Conservation (phyloP, 2,329 filamentous ascomycete species). For the Paecilomyces niveus region DNA sequence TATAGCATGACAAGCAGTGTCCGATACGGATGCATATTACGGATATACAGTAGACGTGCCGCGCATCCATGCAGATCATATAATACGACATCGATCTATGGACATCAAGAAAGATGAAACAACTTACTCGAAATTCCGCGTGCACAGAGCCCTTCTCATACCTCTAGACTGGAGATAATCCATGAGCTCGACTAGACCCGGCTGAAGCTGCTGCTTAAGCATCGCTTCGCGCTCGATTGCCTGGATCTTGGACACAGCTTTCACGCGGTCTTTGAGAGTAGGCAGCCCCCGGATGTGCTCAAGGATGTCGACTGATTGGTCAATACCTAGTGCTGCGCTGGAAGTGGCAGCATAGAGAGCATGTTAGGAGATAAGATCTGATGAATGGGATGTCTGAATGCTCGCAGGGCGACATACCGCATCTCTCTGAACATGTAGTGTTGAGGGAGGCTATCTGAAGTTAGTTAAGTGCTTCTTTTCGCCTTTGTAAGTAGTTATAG, state of each 20-base stretch:
- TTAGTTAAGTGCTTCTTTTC: constrained; percentile 7
- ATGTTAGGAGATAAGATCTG: neutral
- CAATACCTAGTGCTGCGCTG: constrained; percentile 59
- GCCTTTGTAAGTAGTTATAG: neutral
- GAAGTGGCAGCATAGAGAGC: neutral
- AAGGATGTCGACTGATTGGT: constrained; percentile 72
- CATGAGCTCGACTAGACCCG: constrained; percentile 73
- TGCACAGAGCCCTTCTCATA: constrained; percentile 79
- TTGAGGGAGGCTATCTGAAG: constrained; percentile 63
- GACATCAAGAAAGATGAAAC: neutral
- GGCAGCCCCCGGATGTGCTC: constrained; percentile 76
- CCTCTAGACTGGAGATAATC: constrained; percentile 62
- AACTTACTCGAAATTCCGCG: constrained; percentile 75
- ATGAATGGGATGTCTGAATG: neutral
- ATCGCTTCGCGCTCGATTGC: constrained; percentile 76
- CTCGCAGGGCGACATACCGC: constrained; percentile 42
- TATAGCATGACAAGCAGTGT: too few relatives aligned
- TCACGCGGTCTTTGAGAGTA: constrained; percentile 47
- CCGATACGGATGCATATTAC: too few relatives aligned
- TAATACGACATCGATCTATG: neutral
- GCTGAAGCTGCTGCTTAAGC: constrained; percentile 70
- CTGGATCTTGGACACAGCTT: constrained; percentile 67
- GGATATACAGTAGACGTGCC: neutral
- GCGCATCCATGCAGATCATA: neutral
- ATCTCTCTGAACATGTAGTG: constrained; percentile 94